phyloP scores from a whole-genome alignment of 805 yeast genomes.

The Teunomyces cretensis region DNA sequence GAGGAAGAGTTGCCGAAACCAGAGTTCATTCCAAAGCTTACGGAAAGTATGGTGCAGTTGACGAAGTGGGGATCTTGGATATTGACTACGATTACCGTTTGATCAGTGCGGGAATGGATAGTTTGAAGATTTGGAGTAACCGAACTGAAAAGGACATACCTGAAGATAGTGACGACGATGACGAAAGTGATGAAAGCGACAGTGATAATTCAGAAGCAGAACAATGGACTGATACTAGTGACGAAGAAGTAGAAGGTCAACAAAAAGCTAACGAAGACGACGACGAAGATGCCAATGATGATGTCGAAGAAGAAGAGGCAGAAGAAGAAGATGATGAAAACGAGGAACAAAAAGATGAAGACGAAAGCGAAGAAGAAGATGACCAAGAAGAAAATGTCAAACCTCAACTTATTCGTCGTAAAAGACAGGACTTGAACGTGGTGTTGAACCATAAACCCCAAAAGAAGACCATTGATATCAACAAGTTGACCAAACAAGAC shows the following conservation, averaged over 20 bases:
- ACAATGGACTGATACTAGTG: background rate
- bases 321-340: conserved; percentile 11
- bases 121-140: conserved; percentile 71
- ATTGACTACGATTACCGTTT: conserved; percentile 78
- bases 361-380: conserved; percentile 10
- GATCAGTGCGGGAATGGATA: conserved; percentile 81
- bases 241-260: background rate
- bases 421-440: conserved; percentile 9
- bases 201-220: background rate
- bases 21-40: conserved; percentile 57
- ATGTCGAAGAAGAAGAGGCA: conserved; percentile 8
- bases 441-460: conserved; percentile 15
- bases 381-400: conserved; percentile 6
- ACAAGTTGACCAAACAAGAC: conserved; percentile 14
- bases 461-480: conserved; percentile 18
- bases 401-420: conserved; percentile 14
- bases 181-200: conserved; percentile 9
- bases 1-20: conserved; percentile 62
- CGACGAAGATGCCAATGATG: conserved; percentile 13
- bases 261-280: conserved; percentile 7
- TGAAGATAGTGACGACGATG: conserved; percentile 18
- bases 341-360: conserved; percentile 11
- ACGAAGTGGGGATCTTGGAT: conserved; percentile 77
- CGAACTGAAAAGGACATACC: conserved; percentile 19
- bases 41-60: conserved; percentile 43